Evolutionary conservation across 768 basidiomycete genomes (phyloP).

Genomic region (Postia placenta): DNA sequence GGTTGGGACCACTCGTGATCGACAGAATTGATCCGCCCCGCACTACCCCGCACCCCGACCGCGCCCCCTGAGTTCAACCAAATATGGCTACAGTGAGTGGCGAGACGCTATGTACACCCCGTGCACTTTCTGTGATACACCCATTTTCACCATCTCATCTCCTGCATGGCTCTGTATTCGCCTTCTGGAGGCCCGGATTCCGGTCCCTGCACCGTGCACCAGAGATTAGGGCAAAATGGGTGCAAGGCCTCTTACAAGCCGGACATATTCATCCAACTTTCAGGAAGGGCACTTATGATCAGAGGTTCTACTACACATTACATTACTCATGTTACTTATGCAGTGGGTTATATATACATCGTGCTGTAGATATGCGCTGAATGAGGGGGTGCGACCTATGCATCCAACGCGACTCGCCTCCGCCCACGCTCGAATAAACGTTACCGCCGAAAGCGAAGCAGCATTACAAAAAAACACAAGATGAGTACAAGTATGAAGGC

Average conservation of each 20-base stretch:
- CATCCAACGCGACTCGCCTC: neutral
- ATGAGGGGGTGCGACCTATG: neutral
- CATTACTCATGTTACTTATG: neutral
- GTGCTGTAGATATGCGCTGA: neutral
- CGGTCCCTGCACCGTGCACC: too few relatives aligned
- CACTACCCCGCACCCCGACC: neutral
- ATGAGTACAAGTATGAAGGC: constrained; percentile 3
- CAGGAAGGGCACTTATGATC: neutral
- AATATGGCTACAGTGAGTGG: too few relatives aligned
- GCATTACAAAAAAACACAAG: constrained; percentile 1
- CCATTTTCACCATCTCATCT: too few relatives aligned
- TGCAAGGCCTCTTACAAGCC: too few relatives aligned
- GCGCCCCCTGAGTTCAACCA: too few relatives aligned
- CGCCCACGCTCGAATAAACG: neutral
- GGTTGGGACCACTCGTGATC: neutral
- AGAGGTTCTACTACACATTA: too few relatives aligned
- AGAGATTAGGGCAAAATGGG: too few relatives aligned
- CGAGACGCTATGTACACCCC: too few relatives aligned
- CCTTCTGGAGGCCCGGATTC: too few relatives aligned
- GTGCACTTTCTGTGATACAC: too few relatives aligned
- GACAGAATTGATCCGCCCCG: neutral
- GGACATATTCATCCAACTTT: too few relatives aligned
- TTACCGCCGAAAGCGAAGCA: neutral
- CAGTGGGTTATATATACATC: constrained; percentile 2
- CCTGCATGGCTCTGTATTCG: too few relatives aligned